These are phyloP conservation scores for Salicornia ramosissima DNA, from an alignment of 148 eudicot species.

Conservation along the genomic window DNA sequence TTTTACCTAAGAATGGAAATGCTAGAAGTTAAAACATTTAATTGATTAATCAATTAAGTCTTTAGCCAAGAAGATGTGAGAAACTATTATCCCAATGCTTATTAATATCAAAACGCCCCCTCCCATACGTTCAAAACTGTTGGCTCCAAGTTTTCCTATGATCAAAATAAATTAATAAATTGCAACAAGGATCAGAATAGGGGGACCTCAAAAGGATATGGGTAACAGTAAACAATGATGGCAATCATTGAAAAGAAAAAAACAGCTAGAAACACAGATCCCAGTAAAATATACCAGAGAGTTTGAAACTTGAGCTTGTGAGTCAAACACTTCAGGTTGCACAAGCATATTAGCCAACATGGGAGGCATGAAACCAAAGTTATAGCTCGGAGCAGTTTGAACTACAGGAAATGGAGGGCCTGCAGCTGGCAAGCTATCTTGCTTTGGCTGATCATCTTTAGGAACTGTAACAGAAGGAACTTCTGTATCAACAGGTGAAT, in stretches of 20 bases:
- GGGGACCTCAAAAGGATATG: not conserved
- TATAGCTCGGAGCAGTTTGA: constrained; percentile 43
- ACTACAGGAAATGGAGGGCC: constrained; percentile 50
- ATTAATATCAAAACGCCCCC: not conserved
- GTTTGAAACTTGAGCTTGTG: constrained; percentile 39
- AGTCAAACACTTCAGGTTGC: constrained; percentile 43
- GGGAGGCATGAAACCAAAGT: constrained; percentile 47
- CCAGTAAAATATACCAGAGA: constrained; percentile 21
- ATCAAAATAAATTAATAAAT: not conserved
- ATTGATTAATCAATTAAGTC: not conserved
- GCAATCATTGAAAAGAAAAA: not conserved
- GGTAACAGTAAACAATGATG: not conserved
- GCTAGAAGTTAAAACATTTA: not conserved
- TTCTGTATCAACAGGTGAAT: constrained; percentile 23
- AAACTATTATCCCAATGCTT: not conserved
- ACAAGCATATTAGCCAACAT: constrained; percentile 39
- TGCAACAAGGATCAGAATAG: not conserved
- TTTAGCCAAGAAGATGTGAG: not conserved
- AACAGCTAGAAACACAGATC: not conserved
- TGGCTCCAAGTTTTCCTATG: not conserved
- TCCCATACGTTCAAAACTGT: not conserved
- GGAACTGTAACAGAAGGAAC: constrained; percentile 22
- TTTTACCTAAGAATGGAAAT: not conserved
- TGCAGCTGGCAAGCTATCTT: constrained; percentile 34
- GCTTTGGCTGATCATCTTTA: constrained; percentile 40